Percentiles rank a stretch among this genome's conserved stretches.
Evolutionary conservation across 495 filamentous ascomycete genomes (phyloP).

Genomic region (Xanthoparmelia taractica): DNA sequence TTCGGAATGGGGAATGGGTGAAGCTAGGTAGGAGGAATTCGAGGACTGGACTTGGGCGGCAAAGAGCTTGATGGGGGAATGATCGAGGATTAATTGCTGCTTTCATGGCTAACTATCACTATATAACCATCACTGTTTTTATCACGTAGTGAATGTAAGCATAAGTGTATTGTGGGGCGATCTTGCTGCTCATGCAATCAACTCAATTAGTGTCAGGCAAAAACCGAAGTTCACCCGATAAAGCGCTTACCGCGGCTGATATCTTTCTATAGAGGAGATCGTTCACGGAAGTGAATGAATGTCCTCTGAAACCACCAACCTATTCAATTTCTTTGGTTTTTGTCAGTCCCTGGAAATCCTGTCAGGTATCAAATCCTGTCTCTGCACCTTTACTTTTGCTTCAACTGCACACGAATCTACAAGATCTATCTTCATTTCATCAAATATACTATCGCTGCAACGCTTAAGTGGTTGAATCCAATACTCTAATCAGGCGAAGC

Average conservation of each 20-base stretch:
- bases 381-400: conserved; percentile 1
- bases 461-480: neutral
- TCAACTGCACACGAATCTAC: neutral
- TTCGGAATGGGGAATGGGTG: neutral
- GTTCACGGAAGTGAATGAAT: conserved; percentile 1
- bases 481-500: conserved; percentile 9
- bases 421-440: neutral
- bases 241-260: neutral
- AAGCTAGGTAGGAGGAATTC: conserved; percentile 30
- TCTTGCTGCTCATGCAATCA: neutral
- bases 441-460: neutral
- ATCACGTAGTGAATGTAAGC: neutral
- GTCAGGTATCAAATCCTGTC: neutral
- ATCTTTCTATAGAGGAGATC: neutral
- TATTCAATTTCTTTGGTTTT: neutral
- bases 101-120: neutral
- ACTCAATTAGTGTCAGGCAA: neutral
- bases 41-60: conserved; percentile 18
- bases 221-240: conserved; percentile 1
- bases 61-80: neutral
- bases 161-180: neutral
- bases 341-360: too few relatives aligned
- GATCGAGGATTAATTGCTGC: conserved; percentile 6
- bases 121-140: neutral
- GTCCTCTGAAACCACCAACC: neutral